Evolutionary conservation across 2,329 filamentous ascomycete species (phyloP), one percentile per base, ranked within the genome.

Genomic region (Penicillium frequentans): DNA sequence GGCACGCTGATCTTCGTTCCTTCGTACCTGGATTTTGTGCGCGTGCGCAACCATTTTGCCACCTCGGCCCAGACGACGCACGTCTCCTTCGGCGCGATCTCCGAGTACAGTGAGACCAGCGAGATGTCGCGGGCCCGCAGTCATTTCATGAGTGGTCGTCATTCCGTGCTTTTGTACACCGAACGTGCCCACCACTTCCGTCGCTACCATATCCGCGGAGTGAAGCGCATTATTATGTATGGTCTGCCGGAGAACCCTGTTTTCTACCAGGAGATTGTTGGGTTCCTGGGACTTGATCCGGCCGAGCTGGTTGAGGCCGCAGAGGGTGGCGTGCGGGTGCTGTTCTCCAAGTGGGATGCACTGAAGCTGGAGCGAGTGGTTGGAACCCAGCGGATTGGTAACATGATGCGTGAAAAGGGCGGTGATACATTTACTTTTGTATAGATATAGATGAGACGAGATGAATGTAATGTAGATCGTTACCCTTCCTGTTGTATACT

Each of bases 101-200:
- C 90, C 56, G 95, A 99, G 75, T 98, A 98, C 74, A 89, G 90
- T 0, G 85, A 90, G 46, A 80, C 88, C 8, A 84, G 87, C 8
- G 91, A 96, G 62, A 88, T 92, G 29, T 88, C 91, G 43, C 86
- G 93, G 39, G 91, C 93, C 9, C 84, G 93, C 24, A 93, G 90
- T 13, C 90, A 97, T 71, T 98, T 99, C 75, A 79, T 91, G 62
- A 89, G 81, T 39, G 95, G 93, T 5, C 83, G 92, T 16, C 90
- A 97, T 71, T 86, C 86, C 21, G 83, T 98, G 19, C 77, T 99
- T 39, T 80, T 99, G 16, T 99, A 98, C 77, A 96, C 93, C 2
- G 93, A 96, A 73, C 87, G 95, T 57, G 90, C 93, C n/a, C 95
- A 99, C 75, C 95, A 99, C 75, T 98, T 98, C 81, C 86, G 91